These are phyloP conservation scores for Sclerotinia minor DNA, from an alignment of 2,329 filamentous ascomycete genomes.

Conservation along the genomic window DNA sequence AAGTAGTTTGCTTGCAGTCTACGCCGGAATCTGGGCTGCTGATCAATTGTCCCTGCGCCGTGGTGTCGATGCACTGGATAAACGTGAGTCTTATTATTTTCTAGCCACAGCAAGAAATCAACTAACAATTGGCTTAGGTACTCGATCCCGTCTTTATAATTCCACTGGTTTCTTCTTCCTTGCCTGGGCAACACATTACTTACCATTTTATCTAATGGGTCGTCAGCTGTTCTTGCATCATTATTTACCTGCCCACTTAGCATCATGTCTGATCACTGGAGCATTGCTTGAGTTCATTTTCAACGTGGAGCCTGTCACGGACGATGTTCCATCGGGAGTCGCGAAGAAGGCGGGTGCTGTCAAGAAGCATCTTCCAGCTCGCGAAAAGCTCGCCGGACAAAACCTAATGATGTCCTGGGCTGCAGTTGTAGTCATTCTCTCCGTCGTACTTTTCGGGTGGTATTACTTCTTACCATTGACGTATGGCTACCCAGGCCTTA, in stretches of 20 bases:
- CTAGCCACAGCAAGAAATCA: neutral
- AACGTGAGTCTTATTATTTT: slow-evolving; percentile 65
- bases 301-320: slow-evolving; percentile 73
- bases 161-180: slow-evolving; percentile 99
- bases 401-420: slow-evolving; percentile 79
- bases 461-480: slow-evolving; percentile 93
- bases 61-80: slow-evolving; percentile 88
- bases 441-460: slow-evolving; percentile 72
- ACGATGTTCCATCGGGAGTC: slow-evolving; percentile 47
- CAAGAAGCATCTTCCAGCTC: slow-evolving; percentile 70
- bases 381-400: slow-evolving; percentile 77
- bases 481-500: slow-evolving; percentile 88
- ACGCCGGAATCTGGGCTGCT: slow-evolving; percentile 84
- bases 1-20: slow-evolving; percentile 88
- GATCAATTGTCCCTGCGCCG: slow-evolving; percentile 92
- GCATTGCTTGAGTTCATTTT: slow-evolving; percentile 95
- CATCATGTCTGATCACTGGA: slow-evolving; percentile 85
- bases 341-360: slow-evolving; percentile 48
- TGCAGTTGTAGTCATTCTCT: slow-evolving; percentile 69
- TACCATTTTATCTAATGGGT: slow-evolving; percentile 97
- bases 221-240: slow-evolving; percentile 97
- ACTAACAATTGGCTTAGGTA: slow-evolving; percentile 55
- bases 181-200: slow-evolving; percentile 94
- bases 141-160: slow-evolving; percentile 93
- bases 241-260: slow-evolving; percentile 92